phyloP scores from a whole-genome alignment of 1,284 basidiomycete species.

The Xerocomus subilludens region DNA sequence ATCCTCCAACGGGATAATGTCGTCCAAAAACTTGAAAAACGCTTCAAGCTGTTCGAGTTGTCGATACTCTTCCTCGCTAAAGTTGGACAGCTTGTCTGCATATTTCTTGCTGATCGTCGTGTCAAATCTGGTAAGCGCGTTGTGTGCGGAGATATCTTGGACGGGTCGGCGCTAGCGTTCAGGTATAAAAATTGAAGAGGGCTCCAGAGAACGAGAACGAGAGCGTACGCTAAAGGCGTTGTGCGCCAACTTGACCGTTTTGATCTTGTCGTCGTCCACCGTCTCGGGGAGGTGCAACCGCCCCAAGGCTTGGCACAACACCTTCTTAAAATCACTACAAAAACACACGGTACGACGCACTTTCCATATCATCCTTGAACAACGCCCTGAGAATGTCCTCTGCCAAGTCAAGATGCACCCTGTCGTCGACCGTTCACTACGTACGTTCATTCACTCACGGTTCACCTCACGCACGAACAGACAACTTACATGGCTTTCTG shows the following conservation, averaged over 20 bases:
- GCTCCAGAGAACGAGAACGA: not conserved
- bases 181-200: constrained; percentile 14
- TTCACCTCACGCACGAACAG: constrained; percentile 18
- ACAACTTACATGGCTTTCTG: constrained; percentile 75
- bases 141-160: constrained; percentile 77
- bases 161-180: constrained; percentile 72
- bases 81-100: constrained; percentile 73
- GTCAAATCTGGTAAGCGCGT: constrained; percentile 84
- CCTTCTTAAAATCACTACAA: constrained; percentile 64
- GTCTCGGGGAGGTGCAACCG: constrained; percentile 82
- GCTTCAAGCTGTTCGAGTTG: constrained; percentile 68
- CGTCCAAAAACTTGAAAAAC: constrained; percentile 75
- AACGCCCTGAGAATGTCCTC: constrained; percentile 75
- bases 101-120: constrained; percentile 75
- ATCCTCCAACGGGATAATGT: constrained; percentile 66
- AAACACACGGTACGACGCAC: constrained; percentile 47
- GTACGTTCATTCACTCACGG: constrained; percentile 19
- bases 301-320: constrained; percentile 79
- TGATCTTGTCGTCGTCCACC: constrained; percentile 74
- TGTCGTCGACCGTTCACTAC: constrained; percentile 59
- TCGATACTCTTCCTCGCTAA: constrained; percentile 77
- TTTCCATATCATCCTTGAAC: constrained; percentile 62
- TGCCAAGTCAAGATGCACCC: constrained; percentile 84
- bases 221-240: constrained; percentile 69
- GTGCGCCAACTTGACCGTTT: constrained; percentile 70